phyloP scores from a whole-genome alignment of 441 rosid species.

The Jatropha multifida region DNA sequence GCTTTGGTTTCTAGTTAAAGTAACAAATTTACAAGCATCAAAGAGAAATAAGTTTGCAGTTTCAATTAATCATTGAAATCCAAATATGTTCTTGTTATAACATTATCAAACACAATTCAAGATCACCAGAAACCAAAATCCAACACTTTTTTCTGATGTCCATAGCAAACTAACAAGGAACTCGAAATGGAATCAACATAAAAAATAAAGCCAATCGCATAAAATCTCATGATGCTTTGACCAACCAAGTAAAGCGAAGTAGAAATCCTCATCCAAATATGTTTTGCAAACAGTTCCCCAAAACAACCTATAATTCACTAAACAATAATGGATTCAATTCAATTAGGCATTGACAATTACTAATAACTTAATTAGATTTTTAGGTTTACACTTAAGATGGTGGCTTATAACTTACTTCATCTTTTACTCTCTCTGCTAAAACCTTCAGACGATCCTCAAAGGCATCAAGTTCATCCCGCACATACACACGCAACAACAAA shows the following conservation, averaged over 20 bases:
- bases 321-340: too few species aligned
- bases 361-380: neutral
- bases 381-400: neutral
- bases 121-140: neutral
- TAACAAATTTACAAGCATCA: neutral
- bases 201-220: neutral
- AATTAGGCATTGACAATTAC: neutral
- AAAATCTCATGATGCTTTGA: neutral
- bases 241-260: neutral
- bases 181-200: neutral
- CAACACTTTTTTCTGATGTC: neutral
- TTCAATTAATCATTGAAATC: neutral
- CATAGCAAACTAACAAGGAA: neutral
- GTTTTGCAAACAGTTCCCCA: neutral
- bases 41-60: neutral
- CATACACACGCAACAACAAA: constrained; percentile 61
- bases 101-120: constrained; percentile 1
- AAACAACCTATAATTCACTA: neutral
- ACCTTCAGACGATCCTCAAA: constrained; percentile 54
- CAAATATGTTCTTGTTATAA: neutral
- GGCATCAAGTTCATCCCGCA: constrained; percentile 49
- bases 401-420: constrained; percentile 46
- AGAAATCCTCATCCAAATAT: neutral
- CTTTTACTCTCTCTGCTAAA: constrained; percentile 45
- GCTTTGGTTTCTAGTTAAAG: neutral